phyloP scores from a whole-genome alignment of 192 early-diverging fungal genomes.

The Rhizoclosmatium globosum region DNA sequence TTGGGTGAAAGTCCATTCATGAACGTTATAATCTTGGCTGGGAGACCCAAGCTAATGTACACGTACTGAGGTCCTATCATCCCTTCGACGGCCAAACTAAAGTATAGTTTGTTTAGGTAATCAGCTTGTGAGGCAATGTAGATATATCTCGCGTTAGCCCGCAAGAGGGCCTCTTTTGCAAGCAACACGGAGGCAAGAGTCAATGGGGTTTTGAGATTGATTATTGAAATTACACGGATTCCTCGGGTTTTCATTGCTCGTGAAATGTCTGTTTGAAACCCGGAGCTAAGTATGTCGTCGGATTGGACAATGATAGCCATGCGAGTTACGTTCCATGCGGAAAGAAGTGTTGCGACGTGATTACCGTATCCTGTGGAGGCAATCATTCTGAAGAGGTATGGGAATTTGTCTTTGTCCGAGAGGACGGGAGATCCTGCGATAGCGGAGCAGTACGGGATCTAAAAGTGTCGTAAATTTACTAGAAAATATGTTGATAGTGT shows the following conservation, averaged over 20 bases:
- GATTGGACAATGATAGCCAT: not conserved
- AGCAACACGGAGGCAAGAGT: not conserved
- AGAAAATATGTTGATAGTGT: not conserved
- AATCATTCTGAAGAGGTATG: not conserved
- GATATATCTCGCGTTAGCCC: not conserved
- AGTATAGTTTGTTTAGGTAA: not conserved
- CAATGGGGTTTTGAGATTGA: not conserved
- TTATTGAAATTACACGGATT: not conserved
- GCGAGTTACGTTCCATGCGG: not conserved
- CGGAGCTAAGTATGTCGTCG: not conserved
- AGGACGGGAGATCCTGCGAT: not conserved
- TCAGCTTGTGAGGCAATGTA: not conserved
- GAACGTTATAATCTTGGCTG: not conserved
- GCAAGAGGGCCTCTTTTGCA: not conserved
- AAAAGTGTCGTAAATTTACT: not conserved
- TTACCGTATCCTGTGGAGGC: not conserved
- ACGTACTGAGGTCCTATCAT: not conserved
- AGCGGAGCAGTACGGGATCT: not conserved
- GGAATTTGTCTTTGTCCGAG: not conserved
- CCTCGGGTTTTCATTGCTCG: not conserved
- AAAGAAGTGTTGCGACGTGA: not conserved
- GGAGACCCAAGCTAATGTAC: not conserved
- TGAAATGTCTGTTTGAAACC: not conserved
- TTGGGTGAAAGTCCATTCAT: not conserved
- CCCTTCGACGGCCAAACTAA: not conserved